Base-by-base conservation (phyloP, 345 rosid species). In the Orychophragmus violaceus region DNA sequence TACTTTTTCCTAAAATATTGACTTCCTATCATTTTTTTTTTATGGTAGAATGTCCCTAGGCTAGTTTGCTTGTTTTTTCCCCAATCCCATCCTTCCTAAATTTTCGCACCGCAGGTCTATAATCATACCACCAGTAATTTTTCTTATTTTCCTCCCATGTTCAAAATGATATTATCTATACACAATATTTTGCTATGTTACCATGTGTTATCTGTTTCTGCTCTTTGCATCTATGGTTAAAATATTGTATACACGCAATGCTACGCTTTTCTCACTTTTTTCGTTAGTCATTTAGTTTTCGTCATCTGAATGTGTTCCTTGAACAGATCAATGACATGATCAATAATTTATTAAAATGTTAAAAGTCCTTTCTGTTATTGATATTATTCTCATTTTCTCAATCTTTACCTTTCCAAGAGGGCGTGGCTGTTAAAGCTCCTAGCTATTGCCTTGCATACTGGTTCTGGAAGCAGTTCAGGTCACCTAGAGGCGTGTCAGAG, bases 391-490 rank as follows among this genome's bases (percentile, higher is more conserved):
- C 46, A 57, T 37, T 71, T 44, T 39, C 14, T 65, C 10, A 17
- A 53, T 78, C 44, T 37, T 51, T 56, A 61, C 50, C 50, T 71
- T 77, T 54, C 11, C 11, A 74, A 91, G 98, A 86, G 96, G 78
- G 96, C 98, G 25, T 93, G 98, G 98, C 82, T 93, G 22, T 74
- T 90, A 78, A 90, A 93, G 82, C 96, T 93, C 70, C 83, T 93
- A 69, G 94, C 94, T 69, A 63, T 86, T 74, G 96, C 87, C 62
- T 75, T 93, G 82, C 95, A 89, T 78, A 77, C 82, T 78, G 90
- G 89, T 62, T 83, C 80, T 79, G 74, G 70, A 59, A 79, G 75
- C 53, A 77, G 82, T 71, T 71, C 87, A 25, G 57, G 70, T 62
- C 96, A 93, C 67, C 78, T 78, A 73, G 98, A 87, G 74, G 77